phyloP scores from a whole-genome alignment of 108 stramenopile genomes.

The Licmophora abbreviata region DNA sequence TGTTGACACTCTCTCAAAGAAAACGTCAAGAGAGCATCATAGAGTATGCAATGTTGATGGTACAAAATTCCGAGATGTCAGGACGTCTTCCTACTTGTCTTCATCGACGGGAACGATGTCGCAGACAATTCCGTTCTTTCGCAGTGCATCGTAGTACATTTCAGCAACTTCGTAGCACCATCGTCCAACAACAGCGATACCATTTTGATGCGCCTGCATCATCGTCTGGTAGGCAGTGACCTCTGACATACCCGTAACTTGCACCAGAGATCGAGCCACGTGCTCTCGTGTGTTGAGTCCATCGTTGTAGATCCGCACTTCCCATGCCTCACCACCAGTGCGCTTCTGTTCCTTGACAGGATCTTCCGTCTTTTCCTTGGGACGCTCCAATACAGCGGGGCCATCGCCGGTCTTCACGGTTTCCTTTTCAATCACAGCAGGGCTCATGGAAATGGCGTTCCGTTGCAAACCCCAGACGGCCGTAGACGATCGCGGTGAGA shows the following conservation, averaged over 20 bases:
- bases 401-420: background rate
- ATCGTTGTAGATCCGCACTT: constrained; percentile 82
- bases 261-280: constrained; percentile 71
- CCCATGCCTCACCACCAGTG: constrained; percentile 34
- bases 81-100: constrained; percentile 10
- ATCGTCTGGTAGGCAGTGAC: constrained; percentile 67
- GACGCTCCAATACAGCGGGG: background rate
- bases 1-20: background rate
- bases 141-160: constrained; percentile 58
- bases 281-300: constrained; percentile 74
- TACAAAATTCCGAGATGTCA: background rate
- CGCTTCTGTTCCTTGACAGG: constrained; percentile 8
- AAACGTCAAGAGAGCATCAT: background rate
- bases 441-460: background rate
- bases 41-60: constrained; percentile 1
- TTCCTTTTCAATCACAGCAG: background rate
- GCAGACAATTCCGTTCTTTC: constrained; percentile 56
- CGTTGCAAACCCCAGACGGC: too few relatives aligned
- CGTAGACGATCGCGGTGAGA: too few relatives aligned
- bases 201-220: constrained; percentile 79
- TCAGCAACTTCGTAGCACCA: constrained; percentile 71
- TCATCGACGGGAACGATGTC: constrained; percentile 55
- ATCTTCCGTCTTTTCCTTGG: background rate
- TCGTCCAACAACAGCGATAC: constrained; percentile 67
- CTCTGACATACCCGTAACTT: constrained; percentile 64